Conservation (phyloP, 169 alveolate genomes). For the Ichthyophthirius multifiliis region DNA sequence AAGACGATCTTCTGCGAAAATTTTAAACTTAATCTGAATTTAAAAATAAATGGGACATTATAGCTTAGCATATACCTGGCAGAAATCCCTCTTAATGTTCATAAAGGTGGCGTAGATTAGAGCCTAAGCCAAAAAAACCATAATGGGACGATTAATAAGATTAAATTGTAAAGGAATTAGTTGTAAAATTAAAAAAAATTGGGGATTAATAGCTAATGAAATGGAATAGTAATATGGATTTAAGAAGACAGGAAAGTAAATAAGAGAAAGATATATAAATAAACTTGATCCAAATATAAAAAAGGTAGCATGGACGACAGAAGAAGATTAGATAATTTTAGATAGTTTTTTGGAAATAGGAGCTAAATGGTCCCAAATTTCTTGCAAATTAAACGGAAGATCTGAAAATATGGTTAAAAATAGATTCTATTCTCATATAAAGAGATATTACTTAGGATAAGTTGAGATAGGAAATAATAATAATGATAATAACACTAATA, state of each 20-base stretch:
- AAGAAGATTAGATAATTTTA: slow-evolving; percentile 61
- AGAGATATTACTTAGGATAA: neutral
- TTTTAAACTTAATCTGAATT: no score
- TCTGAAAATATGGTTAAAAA: slow-evolving; percentile 74
- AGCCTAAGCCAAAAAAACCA: slow-evolving; percentile 5
- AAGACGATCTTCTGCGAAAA: slow-evolving; percentile 4
- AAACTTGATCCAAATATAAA: slow-evolving; percentile 62
- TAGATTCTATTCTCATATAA: slow-evolving; percentile 48
- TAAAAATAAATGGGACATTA: slow-evolving; percentile 9
- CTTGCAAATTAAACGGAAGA: slow-evolving; percentile 57
- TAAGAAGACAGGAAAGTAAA: slow-evolving; percentile 65
- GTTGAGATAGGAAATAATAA: no score
- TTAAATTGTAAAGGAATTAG: slow-evolving; percentile 60
- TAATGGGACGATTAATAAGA: no score
- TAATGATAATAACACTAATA: no score
- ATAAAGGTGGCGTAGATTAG: neutral
- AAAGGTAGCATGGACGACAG: slow-evolving; percentile 55
- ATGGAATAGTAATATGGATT: no score
- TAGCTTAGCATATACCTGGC: neutral
- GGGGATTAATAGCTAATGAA: slow-evolving; percentile 9
- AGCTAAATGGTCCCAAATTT: slow-evolving; percentile 64
- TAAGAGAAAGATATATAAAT: slow-evolving; percentile 77
- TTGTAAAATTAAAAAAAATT: slow-evolving; percentile 16
- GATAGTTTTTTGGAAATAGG: slow-evolving; percentile 50
- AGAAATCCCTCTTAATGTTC: slow-evolving; percentile 7